phyloP scores from a whole-genome alignment of 2,329 filamentous ascomycete genomes.

The Fusarium staphyleae region DNA sequence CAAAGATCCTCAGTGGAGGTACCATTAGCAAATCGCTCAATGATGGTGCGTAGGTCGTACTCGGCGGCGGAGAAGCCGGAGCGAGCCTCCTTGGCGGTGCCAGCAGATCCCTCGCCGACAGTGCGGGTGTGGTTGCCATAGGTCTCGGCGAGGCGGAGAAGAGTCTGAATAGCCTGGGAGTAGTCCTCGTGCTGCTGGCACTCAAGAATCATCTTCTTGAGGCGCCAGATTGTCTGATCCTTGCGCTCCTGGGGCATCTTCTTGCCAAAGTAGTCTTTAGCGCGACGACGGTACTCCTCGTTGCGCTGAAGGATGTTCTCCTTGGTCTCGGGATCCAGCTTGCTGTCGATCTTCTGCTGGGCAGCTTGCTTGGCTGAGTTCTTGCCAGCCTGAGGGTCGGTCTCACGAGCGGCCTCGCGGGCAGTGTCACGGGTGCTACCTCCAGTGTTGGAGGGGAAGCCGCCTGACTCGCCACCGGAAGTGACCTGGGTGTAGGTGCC shows the following conservation, averaged over 20 bases:
- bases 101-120: constrained; percentile 68
- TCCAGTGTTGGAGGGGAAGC: constrained; percentile 44
- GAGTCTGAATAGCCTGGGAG: constrained; percentile 85
- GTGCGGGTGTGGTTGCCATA: constrained; percentile 79
- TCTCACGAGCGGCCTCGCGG: constrained; percentile 22
- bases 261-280: constrained; percentile 77
- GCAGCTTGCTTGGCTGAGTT: constrained; percentile 51
- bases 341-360: constrained; percentile 65
- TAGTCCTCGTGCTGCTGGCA: constrained; percentile 96
- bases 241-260: constrained; percentile 94
- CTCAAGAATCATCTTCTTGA: constrained; percentile 98
- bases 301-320: constrained; percentile 55
- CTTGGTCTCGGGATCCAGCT: constrained; percentile 70
- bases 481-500: constrained; percentile 55
- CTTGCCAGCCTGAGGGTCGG: constrained; percentile 50
- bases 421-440: background rate
- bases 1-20: constrained; percentile 89
- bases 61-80: constrained; percentile 74
- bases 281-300: constrained; percentile 55
- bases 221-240: constrained; percentile 87
- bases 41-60: constrained; percentile 77
- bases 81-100: constrained; percentile 76
- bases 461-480: constrained; percentile 2
- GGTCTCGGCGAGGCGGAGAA: constrained; percentile 82
- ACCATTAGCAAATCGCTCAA: constrained; percentile 95